Conservation (phyloP, 495 filamentous ascomycete genomes). For the Tuber borchii region DNA sequence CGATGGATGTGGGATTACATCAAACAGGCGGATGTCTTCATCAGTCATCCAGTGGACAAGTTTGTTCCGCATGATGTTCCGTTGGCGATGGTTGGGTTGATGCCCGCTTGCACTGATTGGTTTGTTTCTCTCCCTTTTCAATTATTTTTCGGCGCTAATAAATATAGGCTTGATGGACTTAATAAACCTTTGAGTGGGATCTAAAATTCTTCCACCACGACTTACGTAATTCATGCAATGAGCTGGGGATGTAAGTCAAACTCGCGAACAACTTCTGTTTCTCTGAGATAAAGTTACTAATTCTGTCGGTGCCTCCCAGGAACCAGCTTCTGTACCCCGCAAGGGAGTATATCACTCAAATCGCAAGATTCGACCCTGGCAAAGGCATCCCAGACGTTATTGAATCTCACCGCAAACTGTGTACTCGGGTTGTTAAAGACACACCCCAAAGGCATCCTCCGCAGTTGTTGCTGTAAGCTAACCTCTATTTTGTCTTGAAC, state of each 20-base stretch:
- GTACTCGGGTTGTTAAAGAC: conserved; percentile 51
- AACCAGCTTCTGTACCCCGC: conserved; percentile 61
- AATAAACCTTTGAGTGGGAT: conserved; percentile 79
- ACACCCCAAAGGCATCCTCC: conserved; percentile 50
- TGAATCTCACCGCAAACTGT: conserved; percentile 68
- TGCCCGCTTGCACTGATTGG: conserved; percentile 84
- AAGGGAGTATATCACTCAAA: conserved; percentile 73
- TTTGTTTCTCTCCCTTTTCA: conserved; percentile 34
- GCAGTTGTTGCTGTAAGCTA: conserved; percentile 59
- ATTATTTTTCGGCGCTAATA: not conserved
- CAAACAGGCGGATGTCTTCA: conserved; percentile 67
- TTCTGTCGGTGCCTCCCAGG: conserved; percentile 44
- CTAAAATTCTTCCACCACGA: conserved; percentile 65
- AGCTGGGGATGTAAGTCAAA: conserved; percentile 51
- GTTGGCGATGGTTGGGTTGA: conserved; percentile 61
- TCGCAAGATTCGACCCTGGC: conserved; percentile 79
- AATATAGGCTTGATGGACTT: conserved; percentile 66
- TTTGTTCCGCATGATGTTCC: conserved; percentile 71
- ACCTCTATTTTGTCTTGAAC: not conserved
- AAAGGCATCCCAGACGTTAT: conserved; percentile 80
- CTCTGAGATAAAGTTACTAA: conserved; percentile 11
- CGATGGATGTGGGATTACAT: conserved; percentile 68
- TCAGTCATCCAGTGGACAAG: conserved; percentile 70
- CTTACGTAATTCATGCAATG: conserved; percentile 61
- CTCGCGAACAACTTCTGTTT: not conserved